Evolutionary conservation across 2,329 filamentous ascomycete species (phyloP).

Genomic region (Ophiostoma australiae): DNA sequence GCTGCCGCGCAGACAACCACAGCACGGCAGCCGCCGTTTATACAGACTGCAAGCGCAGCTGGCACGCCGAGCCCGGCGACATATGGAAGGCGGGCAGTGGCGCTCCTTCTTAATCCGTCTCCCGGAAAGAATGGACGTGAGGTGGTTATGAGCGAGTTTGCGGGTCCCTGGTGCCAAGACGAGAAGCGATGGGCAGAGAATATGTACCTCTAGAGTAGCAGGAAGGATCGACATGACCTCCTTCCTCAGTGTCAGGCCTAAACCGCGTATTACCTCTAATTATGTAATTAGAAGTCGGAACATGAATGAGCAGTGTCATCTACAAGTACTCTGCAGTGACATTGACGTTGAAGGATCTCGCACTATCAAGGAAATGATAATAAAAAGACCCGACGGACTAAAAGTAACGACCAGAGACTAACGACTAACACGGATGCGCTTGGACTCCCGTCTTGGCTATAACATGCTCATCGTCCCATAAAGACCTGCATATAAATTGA

Average conservation of each 20-base stretch:
- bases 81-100: background rate
- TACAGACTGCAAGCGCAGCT: background rate
- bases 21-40: background rate
- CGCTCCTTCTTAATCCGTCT: background rate
- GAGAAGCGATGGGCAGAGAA: background rate
- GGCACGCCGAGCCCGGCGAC: background rate
- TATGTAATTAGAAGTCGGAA: too few relatives aligned
- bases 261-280: too few relatives aligned
- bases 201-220: background rate
- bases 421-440: background rate
- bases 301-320: too few relatives aligned
- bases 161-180: constrained; percentile 11
- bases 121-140: background rate
- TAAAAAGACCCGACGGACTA: background rate
- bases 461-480: background rate
- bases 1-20: background rate
- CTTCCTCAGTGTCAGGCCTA: too few relatives aligned
- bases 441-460: background rate
- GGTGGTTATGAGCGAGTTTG: constrained; percentile 21
- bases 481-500: background rate
- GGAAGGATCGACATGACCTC: background rate
- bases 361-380: too few relatives aligned
- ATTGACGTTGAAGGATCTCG: too few relatives aligned
- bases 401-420: background rate
- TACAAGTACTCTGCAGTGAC: too few relatives aligned